Evolutionary conservation across 768 basidiomycete species (phyloP).

Genomic region (Amanita rimosa): DNA sequence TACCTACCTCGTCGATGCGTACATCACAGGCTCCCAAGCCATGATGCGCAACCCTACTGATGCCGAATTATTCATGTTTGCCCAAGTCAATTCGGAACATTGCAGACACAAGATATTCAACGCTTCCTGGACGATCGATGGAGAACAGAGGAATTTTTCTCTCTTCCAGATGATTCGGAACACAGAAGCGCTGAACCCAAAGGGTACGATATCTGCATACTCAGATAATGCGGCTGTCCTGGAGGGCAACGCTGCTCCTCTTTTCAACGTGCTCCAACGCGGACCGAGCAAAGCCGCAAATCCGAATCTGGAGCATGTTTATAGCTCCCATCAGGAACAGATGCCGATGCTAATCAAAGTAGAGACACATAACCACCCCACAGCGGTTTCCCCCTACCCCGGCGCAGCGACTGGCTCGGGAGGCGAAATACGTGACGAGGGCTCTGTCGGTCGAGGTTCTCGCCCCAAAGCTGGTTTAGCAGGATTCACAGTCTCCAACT

Average conservation of each 20-base stretch:
- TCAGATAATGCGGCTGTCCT: slow-evolving; percentile 97
- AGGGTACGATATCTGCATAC: slow-evolving; percentile 90
- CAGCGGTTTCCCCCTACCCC: slow-evolving; percentile 94
- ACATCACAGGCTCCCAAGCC: slow-evolving; percentile 55
- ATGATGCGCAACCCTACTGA: slow-evolving; percentile 86
- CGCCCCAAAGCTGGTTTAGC: slow-evolving; percentile 92
- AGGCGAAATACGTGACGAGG: slow-evolving; percentile 97
- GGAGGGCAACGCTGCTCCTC: slow-evolving; percentile 60
- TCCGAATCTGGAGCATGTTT: slow-evolving; percentile 26
- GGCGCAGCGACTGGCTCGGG: slow-evolving; percentile 99
- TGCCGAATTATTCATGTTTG: slow-evolving; percentile 99
- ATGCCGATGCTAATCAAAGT: slow-evolving; percentile 94
- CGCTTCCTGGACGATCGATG: slow-evolving; percentile 90
- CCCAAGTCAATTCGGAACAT: slow-evolving; percentile 99
- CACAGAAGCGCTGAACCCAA: slow-evolving; percentile 68
- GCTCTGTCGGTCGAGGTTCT: slow-evolving; percentile 89
- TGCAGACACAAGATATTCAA: slow-evolving; percentile 99
- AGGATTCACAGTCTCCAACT: slow-evolving; percentile 90
- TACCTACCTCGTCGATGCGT: slow-evolving; percentile 84
- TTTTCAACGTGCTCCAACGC: slow-evolving; percentile 48
- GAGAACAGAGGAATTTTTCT: slow-evolving; percentile 45
- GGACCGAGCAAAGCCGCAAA: slow-evolving; percentile 12
- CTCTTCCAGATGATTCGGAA: slow-evolving; percentile 98
- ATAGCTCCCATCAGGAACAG: slow-evolving; percentile 49
- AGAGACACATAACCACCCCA: slow-evolving; percentile 98